A percentile compares a stretch with the other conserved stretches of the same genome.
Conservation (phyloP, 2,329 filamentous ascomycete genomes). For the Penicillium sp. region DNA sequence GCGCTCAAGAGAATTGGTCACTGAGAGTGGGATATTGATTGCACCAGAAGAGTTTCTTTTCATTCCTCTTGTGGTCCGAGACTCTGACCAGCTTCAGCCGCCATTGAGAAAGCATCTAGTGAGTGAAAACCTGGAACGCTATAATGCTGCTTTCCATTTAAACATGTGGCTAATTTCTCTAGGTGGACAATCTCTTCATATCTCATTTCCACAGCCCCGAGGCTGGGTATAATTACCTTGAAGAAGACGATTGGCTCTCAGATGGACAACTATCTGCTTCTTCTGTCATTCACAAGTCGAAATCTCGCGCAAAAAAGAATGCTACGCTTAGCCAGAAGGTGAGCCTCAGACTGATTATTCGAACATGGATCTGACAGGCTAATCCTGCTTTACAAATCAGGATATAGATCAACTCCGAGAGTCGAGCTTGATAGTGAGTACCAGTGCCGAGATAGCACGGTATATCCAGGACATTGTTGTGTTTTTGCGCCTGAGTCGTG, state of each 20-base stretch:
- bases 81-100: constrained; percentile 30
- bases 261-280: constrained; percentile 38
- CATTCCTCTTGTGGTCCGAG: constrained; percentile 64
- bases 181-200: constrained; percentile 83
- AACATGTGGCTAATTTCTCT: background rate
- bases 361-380: background rate
- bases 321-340: constrained; percentile 29
- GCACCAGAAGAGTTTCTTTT: constrained; percentile 80
- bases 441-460: constrained; percentile 75
- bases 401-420: constrained; percentile 60
- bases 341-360: background rate
- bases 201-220: constrained; percentile 77
- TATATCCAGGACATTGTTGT: constrained; percentile 87
- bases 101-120: constrained; percentile 47
- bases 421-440: constrained; percentile 59
- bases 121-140: background rate
- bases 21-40: constrained; percentile 69
- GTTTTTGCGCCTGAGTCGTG: constrained; percentile 85
- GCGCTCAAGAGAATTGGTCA: constrained; percentile 75
- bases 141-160: background rate
- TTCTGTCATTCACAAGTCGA: constrained; percentile 38
- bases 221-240: constrained; percentile 74
- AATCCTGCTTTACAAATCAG: constrained; percentile 21
- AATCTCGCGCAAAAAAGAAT: constrained; percentile 17
- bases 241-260: constrained; percentile 55